Evolutionary conservation across 1,284 basidiomycete genomes (phyloP), one percentile per base, ranked within the genome.

Genomic region (Veloboletus limbatus): DNA sequence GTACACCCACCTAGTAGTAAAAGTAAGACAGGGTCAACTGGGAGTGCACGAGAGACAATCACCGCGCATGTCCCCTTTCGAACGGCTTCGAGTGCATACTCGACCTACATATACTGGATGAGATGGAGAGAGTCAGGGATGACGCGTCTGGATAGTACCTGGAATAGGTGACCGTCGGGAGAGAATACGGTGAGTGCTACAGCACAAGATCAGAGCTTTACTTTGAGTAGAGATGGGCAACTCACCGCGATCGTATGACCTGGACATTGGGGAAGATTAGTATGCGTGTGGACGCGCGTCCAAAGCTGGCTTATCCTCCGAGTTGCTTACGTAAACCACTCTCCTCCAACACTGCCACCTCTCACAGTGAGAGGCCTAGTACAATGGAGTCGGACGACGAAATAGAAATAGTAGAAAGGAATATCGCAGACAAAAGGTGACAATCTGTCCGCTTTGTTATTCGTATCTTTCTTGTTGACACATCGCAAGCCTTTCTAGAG

Each of bases 1-100:
- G 84, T 25, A 99, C 92, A 42, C 97, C 97, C 51, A 99, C 93
- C 93, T 96, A 48, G 34, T 36, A 37, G 24, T 17, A 45, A 33
- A 49, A 30, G 11, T 52, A 43, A 64, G 49, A 25, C 11, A 13
- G 14, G 20, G 8, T 20, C 9, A 9, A 31, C 21, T 2, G 10
- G 21, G 40, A 16, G 34, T 21, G 21, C 22, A 6, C n/a, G 16
- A 17, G 7, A 39, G 7, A 35, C 14, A 80, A 64, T 59, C 64
- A 97, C 96, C 43, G 96, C 96, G 68, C 96, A 98, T 13, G 97
- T 99, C 40, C 97, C 97, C 68, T 96, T 94, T 59, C 92, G 78
- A 39, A 99, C 97, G 41, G 97, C 97, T 70, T 99, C 97, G 18
- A 89, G 75, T 6, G 97, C 97, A 70, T 99, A 99, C 73, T 99